Conservation (phyloP, 305 asterid genomes). For the Fraxinus platypoda region DNA sequence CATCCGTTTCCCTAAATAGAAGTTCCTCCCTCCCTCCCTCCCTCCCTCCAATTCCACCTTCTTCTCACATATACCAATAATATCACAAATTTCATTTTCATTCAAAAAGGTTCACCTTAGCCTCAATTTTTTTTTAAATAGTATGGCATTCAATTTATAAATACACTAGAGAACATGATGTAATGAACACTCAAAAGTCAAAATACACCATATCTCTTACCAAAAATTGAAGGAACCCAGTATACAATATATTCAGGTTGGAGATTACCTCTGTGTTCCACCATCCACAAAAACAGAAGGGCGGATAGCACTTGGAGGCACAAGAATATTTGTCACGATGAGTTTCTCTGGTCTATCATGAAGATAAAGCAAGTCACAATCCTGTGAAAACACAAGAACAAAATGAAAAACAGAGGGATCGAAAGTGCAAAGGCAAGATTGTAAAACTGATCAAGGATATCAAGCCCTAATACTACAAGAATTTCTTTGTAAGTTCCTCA, state of each 20-base stretch:
- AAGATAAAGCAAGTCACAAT: conserved; percentile 84
- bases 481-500: conserved; percentile 8
- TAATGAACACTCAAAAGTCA: neutral
- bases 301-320: conserved; percentile 86
- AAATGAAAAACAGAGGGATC: conserved; percentile 17
- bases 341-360: conserved; percentile 86
- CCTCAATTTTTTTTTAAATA: neutral
- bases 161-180: neutral
- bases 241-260: neutral
- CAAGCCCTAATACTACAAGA: conserved; percentile 8
- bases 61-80: neutral
- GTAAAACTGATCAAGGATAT: neutral
- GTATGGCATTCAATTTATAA: neutral
- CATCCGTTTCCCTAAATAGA: neutral
- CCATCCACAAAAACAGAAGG: conserved; percentile 94
- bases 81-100: neutral
- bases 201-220: neutral
- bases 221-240: neutral
- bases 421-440: neutral
- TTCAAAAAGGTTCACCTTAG: neutral
- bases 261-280: conserved; percentile 64
- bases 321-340: conserved; percentile 67
- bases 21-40: neutral
- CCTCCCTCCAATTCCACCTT: neutral
- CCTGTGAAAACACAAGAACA: conserved; percentile 45